These are phyloP conservation scores for Agaricus subrufescens DNA, from an alignment of 768 basidiomycete species.

Conservation along the genomic window DNA sequence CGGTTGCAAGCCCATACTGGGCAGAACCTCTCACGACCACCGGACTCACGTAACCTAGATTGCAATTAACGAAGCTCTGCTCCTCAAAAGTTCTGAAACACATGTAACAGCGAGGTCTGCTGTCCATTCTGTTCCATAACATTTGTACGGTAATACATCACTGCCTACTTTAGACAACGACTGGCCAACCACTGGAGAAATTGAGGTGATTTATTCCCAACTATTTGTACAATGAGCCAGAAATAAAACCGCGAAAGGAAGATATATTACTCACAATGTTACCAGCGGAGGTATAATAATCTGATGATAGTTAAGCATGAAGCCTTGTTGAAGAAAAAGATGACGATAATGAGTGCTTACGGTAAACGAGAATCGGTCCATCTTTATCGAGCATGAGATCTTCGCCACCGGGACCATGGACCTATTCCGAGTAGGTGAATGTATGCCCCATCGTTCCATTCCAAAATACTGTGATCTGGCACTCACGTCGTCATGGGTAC, in stretches of 20 bases:
- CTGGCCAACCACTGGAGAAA: no score
- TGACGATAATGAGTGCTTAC: conserved; percentile 18
- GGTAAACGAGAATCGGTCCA: conserved; percentile 47
- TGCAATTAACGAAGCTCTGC: no score
- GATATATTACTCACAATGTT: conserved; percentile 28
- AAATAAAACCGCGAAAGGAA: not conserved
- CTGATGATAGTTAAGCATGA: conserved; percentile 18
- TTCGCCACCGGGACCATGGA: conserved; percentile 52
- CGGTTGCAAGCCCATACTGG: no score
- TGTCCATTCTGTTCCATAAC: no score
- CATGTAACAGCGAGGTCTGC: no score
- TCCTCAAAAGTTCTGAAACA: no score
- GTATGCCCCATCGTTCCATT: not conserved
- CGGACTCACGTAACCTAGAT: no score
- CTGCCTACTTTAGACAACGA: no score
- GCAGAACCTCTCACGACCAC: no score
- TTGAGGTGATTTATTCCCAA: no score
- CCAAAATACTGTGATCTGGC: not conserved
- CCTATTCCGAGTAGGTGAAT: conserved; percentile 20
- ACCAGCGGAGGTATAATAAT: conserved; percentile 46
- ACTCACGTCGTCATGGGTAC: conserved; percentile 34
- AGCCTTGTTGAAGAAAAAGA: not conserved
- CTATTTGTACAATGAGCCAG: no score
- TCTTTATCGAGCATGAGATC: conserved; percentile 40
- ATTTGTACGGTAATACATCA: no score